Percentiles rank a stretch among this genome's conserved stretches.
These are phyloP conservation scores for Paulownia fortunei DNA, from an alignment of 257 asterid species.

Conservation along the genomic window DNA sequence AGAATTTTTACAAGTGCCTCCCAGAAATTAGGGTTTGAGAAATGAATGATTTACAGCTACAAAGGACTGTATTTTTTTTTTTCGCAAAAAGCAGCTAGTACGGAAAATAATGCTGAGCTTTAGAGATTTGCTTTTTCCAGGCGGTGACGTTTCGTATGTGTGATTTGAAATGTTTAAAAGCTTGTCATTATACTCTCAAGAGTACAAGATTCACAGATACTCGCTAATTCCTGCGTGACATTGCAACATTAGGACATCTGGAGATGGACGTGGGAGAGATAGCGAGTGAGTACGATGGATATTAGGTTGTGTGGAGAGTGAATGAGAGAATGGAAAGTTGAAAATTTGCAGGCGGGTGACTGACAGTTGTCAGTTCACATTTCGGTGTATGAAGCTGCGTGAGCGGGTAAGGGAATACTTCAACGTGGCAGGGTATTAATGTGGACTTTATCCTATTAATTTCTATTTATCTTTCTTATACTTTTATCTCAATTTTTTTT, in stretches of 20 bases:
- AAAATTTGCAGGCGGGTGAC: background rate
- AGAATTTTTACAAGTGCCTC: background rate
- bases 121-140: conserved; percentile 26
- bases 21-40: conserved; percentile 41
- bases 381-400: background rate
- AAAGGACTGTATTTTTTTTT: background rate
- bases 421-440: background rate
- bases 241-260: background rate
- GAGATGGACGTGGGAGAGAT: background rate
- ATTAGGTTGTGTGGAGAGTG: background rate
- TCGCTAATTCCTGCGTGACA: background rate
- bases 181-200: background rate
- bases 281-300: conserved; percentile 17
- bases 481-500: too few relatives aligned
- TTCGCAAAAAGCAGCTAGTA: background rate
- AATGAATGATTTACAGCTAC: background rate
- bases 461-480: too few relatives aligned
- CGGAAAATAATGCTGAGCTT: conserved; percentile 25
- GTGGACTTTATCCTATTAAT: background rate
- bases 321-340: background rate
- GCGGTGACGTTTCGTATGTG: conserved; percentile 28
- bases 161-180: background rate
- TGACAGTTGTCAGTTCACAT: conserved; percentile 31
- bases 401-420: too few relatives aligned
- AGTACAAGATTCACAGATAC: background rate